Conservation (phyloP, 2,329 filamentous ascomycete genomes). For the Penicillium olsonii region DNA sequence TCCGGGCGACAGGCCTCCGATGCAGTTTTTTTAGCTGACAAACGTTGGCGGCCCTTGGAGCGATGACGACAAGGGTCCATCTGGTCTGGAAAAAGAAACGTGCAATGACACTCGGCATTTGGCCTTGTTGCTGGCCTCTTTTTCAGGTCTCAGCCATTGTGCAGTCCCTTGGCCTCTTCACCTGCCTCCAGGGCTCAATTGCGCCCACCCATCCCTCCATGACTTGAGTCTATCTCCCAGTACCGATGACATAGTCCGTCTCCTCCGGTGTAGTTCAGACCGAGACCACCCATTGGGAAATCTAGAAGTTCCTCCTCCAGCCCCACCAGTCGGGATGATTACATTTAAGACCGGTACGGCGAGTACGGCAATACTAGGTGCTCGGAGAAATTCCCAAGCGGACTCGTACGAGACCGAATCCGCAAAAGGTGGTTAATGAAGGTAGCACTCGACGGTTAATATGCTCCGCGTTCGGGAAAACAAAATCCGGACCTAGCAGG, state of each 20-base stretch:
- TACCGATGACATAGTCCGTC: background rate
- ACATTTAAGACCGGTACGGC: conserved; percentile 2
- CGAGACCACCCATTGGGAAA: conserved; percentile 37
- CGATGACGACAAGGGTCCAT: conserved; percentile 20
- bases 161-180: too few relatives aligned
- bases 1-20: conserved; percentile 37
- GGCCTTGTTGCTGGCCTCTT: background rate
- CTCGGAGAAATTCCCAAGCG: conserved; percentile 1
- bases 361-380: background rate
- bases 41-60: conserved; percentile 18
- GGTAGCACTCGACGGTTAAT: conserved; percentile 19
- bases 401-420: conserved; percentile 10
- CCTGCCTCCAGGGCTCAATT: too few relatives aligned
- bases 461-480: conserved; percentile 35
- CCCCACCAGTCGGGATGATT: conserved; percentile 32
- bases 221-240: too few relatives aligned
- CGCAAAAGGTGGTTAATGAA: background rate
- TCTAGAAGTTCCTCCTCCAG: conserved; percentile 20
- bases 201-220: too few relatives aligned
- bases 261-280: conserved; percentile 29
- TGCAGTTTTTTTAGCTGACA: conserved; percentile 22
- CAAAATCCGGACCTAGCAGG: conserved; percentile 31
- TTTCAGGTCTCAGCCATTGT: background rate
- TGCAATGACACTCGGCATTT: conserved; percentile 3
- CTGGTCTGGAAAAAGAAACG: background rate